Evolutionary conservation across 495 filamentous ascomycete genomes (phyloP).

Genomic region (Penicillium diatomitis): DNA sequence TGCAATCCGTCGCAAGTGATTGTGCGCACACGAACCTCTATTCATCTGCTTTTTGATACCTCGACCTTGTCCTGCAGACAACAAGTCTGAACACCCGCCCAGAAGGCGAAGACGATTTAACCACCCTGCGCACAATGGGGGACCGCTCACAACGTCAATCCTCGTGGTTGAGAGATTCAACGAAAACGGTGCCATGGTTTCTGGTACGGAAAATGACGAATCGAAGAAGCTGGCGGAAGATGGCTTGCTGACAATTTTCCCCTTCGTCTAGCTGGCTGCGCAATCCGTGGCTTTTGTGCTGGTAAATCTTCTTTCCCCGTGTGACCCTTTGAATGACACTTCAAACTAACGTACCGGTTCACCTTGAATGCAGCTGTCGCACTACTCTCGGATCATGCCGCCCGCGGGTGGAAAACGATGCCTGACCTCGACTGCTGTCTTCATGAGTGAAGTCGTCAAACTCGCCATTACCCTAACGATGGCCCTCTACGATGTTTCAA

Average conservation of each 20-base stretch:
- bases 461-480: slow-evolving; percentile 77
- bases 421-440: slow-evolving; percentile 86
- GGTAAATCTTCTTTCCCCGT: slow-evolving; percentile 18
- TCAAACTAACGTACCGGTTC: slow-evolving; percentile 9
- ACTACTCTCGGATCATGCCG: slow-evolving; percentile 91
- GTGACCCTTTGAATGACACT: neutral
- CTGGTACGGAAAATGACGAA: slow-evolving; percentile 45
- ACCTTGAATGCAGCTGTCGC: slow-evolving; percentile 53
- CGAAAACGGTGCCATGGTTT: slow-evolving; percentile 72
- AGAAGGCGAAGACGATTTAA: slow-evolving; percentile 5
- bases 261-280: slow-evolving; percentile 24
- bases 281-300: slow-evolving; percentile 34
- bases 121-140: slow-evolving; percentile 22
- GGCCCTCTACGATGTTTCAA: slow-evolving; percentile 77
- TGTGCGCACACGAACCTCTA: too few relatives aligned
- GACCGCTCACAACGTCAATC: slow-evolving; percentile 28
- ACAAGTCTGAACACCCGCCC: slow-evolving; percentile 1
- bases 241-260: neutral
- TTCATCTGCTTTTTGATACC: neutral
- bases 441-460: slow-evolving; percentile 90
- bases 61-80: slow-evolving; percentile 3
- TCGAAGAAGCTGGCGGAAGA: neutral
- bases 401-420: slow-evolving; percentile 73
- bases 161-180: slow-evolving; percentile 51
- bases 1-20: too few relatives aligned